A percentile compares a stretch with the other conserved stretches of the same genome.
phyloP scores from a whole-genome alignment of 1,284 basidiomycete species.

The Fistulina hepatica region DNA sequence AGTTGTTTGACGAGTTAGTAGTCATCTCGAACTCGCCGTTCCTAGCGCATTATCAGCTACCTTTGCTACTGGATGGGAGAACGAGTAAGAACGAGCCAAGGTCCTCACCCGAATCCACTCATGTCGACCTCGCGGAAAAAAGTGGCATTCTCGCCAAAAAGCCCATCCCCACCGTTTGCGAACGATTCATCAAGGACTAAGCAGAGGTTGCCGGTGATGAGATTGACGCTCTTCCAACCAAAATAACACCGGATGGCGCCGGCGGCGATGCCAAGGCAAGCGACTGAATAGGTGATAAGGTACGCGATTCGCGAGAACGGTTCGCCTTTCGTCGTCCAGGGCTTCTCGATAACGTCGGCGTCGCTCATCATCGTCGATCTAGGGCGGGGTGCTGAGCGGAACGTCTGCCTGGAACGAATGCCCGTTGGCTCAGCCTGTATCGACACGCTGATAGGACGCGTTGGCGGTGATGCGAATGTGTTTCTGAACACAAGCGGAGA shows the following conservation, averaged over 20 bases:
- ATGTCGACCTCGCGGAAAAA: conserved; percentile 64
- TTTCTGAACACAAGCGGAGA: too few relatives aligned
- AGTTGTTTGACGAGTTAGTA: conserved; percentile 53
- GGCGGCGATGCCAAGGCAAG: conserved; percentile 34
- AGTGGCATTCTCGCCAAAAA: conserved; percentile 35
- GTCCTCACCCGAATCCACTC: conserved; percentile 59
- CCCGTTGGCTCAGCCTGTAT: too few relatives aligned
- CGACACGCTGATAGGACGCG: too few relatives aligned
- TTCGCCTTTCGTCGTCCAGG: conserved; percentile 45
- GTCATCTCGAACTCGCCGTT: conserved; percentile 79
- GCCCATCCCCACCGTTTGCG: conserved; percentile 32
- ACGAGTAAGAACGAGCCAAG: conserved; percentile 4
- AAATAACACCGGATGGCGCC: conserved; percentile 40
- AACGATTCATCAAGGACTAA: conserved; percentile 65
- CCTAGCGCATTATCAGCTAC: too few relatives aligned
- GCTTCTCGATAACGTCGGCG: conserved; percentile 33
- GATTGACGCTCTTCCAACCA: conserved; percentile 31
- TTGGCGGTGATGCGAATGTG: too few relatives aligned
- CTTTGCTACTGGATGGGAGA: conserved; percentile 6
- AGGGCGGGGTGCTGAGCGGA: too few relatives aligned
- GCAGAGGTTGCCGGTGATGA: conserved; percentile 42
- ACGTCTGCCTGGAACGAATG: too few relatives aligned
- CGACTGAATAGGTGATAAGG: conserved; percentile 42
- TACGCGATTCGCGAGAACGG: conserved; percentile 42
- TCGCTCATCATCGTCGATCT: conserved; percentile 28